These are phyloP conservation scores for Acacia pycnantha DNA, from an alignment of 331 rosid genomes.

Conservation along the genomic window DNA sequence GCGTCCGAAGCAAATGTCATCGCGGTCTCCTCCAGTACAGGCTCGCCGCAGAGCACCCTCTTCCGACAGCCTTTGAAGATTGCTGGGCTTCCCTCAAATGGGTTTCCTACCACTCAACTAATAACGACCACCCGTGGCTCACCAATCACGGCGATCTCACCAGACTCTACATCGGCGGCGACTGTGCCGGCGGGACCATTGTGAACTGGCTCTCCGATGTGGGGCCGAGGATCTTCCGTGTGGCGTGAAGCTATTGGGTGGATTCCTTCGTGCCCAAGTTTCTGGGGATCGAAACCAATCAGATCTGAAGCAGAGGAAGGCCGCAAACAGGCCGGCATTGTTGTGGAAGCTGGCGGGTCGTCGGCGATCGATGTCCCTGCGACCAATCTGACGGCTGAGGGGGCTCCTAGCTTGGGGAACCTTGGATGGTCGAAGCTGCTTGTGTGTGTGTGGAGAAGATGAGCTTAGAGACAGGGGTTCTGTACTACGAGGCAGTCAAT, in stretches of 20 bases:
- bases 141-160: constrained; percentile 38
- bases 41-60: constrained; percentile 55
- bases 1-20: constrained; percentile 47
- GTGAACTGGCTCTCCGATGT: constrained; percentile 41
- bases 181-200: constrained; percentile 57
- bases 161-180: constrained; percentile 54
- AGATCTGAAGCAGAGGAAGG: not conserved
- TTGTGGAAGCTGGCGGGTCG: not conserved
- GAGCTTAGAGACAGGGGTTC: not conserved
- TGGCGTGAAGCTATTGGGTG: constrained; percentile 38
- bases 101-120: constrained; percentile 37
- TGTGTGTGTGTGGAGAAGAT: not conserved
- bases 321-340: not conserved
- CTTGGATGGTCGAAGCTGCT: not conserved
- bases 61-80: constrained; percentile 60
- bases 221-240: constrained; percentile 38
- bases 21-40: constrained; percentile 57
- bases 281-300: not conserved
- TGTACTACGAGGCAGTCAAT: not conserved
- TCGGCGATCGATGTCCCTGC: not conserved
- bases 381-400: not conserved
- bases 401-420: not conserved
- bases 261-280: not conserved
- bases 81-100: constrained; percentile 56
- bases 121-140: constrained; percentile 44